Evolutionary conservation across 192 early-diverging fungal genomes (phyloP).

Genomic region (Podila horticola): DNA sequence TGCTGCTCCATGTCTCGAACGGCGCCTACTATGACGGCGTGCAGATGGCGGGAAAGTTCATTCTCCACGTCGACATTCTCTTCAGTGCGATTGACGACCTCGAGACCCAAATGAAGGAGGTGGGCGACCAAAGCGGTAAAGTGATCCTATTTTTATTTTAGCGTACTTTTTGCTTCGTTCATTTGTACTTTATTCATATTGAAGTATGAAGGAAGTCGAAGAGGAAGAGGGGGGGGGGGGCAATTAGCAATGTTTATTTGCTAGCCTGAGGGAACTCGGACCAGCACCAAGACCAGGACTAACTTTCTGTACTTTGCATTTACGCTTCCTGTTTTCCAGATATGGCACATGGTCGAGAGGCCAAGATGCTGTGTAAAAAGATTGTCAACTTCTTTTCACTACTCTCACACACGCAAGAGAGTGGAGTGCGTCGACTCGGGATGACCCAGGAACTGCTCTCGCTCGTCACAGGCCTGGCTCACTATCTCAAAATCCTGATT

Average conservation of each 20-base stretch:
- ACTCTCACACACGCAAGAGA: constrained; percentile 78
- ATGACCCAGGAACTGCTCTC: constrained; percentile 91
- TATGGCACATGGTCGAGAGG: constrained; percentile 85
- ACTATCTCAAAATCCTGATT: constrained; percentile 92
- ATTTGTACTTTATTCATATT: neutral
- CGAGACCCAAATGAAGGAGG: constrained; percentile 73
- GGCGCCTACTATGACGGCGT: constrained; percentile 85
- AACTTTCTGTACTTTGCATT: constrained; percentile 1
- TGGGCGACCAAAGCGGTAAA: constrained; percentile 68
- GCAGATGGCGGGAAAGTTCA: constrained; percentile 84
- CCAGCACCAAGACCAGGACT: neutral
- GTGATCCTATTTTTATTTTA: neutral
- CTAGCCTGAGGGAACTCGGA: too few species aligned
- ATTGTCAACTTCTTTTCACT: constrained; percentile 96
- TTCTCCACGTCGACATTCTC: constrained; percentile 92
- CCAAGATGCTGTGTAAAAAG: constrained; percentile 95
- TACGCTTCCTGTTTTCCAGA: constrained; percentile 43
- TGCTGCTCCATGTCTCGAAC: constrained; percentile 91
- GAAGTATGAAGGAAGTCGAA: too few species aligned
- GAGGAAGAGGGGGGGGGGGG: neutral
- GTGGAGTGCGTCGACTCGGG: constrained; percentile 60
- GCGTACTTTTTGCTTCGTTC: neutral
- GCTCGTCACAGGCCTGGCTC: constrained; percentile 90
- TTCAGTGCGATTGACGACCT: constrained; percentile 91
- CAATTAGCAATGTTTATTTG: neutral